Conservation (phyloP, 2,329 filamentous ascomycete genomes). For the Pyrenochaeta sp. region DNA sequence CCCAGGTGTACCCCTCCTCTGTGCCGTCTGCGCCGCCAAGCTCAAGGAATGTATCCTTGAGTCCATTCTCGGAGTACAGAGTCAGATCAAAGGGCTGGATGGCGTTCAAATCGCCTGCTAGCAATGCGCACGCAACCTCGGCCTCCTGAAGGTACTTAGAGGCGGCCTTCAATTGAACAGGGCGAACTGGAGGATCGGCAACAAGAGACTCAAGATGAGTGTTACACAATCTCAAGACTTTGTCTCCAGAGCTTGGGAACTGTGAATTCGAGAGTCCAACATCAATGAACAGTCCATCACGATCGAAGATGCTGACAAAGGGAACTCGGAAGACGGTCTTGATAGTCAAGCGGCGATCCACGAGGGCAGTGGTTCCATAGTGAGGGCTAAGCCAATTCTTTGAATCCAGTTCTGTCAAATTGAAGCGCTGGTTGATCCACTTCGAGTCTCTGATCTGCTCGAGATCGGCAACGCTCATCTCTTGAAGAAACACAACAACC, state of each 20-base stretch:
- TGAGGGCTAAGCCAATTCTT: conserved; percentile 54
- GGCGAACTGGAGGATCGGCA: conserved; percentile 57
- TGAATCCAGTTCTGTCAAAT: conserved; percentile 56
- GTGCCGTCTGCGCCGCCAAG: conserved; percentile 59
- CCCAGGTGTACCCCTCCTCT: conserved; percentile 65
- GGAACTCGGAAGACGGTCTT: conserved; percentile 61
- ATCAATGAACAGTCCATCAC: conserved; percentile 66
- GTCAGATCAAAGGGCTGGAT: conserved; percentile 62
- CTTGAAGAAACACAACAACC: conserved; percentile 60
- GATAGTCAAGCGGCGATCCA: conserved; percentile 58
- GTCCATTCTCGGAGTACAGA: conserved; percentile 56
- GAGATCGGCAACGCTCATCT: conserved; percentile 59
- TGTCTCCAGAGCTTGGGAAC: conserved; percentile 2
- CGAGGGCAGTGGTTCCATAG: conserved; percentile 63
- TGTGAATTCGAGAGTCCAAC: conserved; percentile 35
- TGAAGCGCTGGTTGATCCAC: conserved; percentile 60
- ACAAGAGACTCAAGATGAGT: conserved; percentile 65
- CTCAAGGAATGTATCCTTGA: conserved; percentile 62
- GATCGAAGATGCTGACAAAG: conserved; percentile 56
- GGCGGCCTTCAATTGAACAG: conserved; percentile 57
- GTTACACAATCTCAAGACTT: conserved; percentile 60
- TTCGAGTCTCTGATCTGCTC: conserved; percentile 50
- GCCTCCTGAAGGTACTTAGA: conserved; percentile 53
- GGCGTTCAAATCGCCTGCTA: conserved; percentile 66
- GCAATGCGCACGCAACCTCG: conserved; percentile 51